Conservation (phyloP, 192 early-diverging fungal genomes). For the Backusella liffmaniae region DNA sequence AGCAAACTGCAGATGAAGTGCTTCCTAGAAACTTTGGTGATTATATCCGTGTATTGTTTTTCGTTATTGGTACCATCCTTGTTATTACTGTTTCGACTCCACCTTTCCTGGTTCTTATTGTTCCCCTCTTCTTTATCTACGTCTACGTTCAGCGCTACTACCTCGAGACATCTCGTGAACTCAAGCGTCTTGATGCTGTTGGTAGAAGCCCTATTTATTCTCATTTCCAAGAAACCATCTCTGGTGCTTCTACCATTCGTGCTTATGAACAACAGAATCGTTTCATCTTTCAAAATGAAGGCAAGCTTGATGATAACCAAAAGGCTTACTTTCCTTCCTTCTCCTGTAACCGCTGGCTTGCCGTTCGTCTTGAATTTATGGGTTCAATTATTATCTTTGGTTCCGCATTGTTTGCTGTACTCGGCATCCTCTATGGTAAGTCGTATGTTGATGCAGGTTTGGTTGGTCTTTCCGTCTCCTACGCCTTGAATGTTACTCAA, state of each 20-base stretch:
- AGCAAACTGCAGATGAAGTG: constrained; percentile 75
- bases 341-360: constrained; percentile 66
- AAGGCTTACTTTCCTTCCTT: constrained; percentile 80
- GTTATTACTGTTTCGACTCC: constrained; percentile 48
- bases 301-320: constrained; percentile 76
- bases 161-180: constrained; percentile 68
- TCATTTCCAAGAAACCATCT: constrained; percentile 66
- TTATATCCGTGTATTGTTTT: constrained; percentile 44
- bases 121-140: constrained; percentile 49
- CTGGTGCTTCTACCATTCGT: constrained; percentile 65
- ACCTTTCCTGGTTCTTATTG: constrained; percentile 44
- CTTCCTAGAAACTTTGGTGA: constrained; percentile 55
- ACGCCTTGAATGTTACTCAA: constrained; percentile 76
- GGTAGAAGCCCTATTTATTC: constrained; percentile 81
- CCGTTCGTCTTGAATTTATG: constrained; percentile 78
- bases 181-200: constrained; percentile 83
- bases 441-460: constrained; percentile 64
- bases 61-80: constrained; percentile 45
- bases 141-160: constrained; percentile 57
- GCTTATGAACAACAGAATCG: constrained; percentile 65
- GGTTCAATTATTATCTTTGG: constrained; percentile 79
- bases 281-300: constrained; percentile 70
- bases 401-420: constrained; percentile 74
- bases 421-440: constrained; percentile 54
- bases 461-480: constrained; percentile 62